Percentiles rank a stretch among this genome's conserved stretches.
Evolutionary conservation across 345 rosid genomes (phyloP).

Genomic region (Gossypium turneri): DNA sequence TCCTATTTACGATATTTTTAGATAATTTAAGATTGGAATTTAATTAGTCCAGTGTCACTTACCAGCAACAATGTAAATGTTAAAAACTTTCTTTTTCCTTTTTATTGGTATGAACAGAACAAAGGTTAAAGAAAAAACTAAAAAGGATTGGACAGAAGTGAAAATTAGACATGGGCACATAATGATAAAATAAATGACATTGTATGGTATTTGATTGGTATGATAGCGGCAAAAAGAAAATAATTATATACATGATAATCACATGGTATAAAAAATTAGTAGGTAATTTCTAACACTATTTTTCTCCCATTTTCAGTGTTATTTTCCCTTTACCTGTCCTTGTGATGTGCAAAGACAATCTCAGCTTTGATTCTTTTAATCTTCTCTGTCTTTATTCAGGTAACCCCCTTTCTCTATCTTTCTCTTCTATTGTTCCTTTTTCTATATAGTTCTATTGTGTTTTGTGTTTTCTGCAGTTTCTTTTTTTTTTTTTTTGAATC

Average conservation of each 20-base stretch:
- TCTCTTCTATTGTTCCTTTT: neutral
- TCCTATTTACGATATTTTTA: no score
- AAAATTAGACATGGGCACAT: neutral
- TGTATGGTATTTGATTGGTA: neutral
- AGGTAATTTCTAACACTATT: neutral
- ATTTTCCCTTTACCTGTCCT: neutral
- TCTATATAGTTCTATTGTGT: neutral
- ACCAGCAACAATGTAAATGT: no score
- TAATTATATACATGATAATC: neutral
- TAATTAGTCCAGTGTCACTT: no score
- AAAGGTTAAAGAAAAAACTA: neutral
- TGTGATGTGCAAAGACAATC: slow-evolving; percentile 1
- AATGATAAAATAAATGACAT: neutral
- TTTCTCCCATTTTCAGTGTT: neutral
- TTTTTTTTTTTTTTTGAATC: neutral
- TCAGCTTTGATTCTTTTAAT: neutral
- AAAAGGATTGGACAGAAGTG: neutral
- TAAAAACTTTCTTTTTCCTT: no score
- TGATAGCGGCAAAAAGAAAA: neutral
- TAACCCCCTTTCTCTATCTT: neutral
- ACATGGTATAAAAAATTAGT: neutral
- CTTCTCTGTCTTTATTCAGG: slow-evolving; percentile 1
- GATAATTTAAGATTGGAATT: no score
- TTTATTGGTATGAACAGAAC: neutral
- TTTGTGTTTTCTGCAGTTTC: neutral